Evolutionary conservation across 2,329 filamentous ascomycete species (phyloP), one percentile per base, ranked within the genome.

Genomic region (Exophiala xenobiotica): DNA sequence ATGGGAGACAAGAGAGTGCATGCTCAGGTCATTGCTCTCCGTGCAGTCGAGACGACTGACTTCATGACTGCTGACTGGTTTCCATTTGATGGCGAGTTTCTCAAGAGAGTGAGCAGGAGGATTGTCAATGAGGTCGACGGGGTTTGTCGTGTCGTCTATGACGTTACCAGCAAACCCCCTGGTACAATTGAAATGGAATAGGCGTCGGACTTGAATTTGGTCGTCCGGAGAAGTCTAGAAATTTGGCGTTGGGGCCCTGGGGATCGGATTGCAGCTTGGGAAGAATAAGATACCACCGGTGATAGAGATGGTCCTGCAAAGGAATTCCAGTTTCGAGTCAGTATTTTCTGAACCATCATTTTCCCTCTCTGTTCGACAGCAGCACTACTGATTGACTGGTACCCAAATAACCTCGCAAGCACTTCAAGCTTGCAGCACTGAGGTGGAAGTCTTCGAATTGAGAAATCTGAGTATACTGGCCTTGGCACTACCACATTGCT

Each of bases 51-150:
- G 63, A 86, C 68, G 11, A 76, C 73, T 3, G 83, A 88, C 60
- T 88, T 88, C 68, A 91, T 91, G 88, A 88, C 79, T 2, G 86
- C 86, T 19, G 80, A 88, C 65, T 79, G 80, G 54, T 90, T 80
- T 68, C 75, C 81, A 46, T 88, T 89, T 63, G 73, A 79, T 47
- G 78, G 78, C 59, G 74, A 77, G 16, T 83, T 90, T 64, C 74
- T 92, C 56, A 80, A 82, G 69, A 73, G 74, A 53, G 82, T 90
- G 24, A 78, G 78, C 39, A 79, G 76, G 11, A 75, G 85, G 53
- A 91, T 91, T 63, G 80, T 87, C 53, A 92, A 90, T 63, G 83
- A 89, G 70, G 85, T 90, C 1, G 75, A 86, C 37, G 87, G 87
- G 8, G 81, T 91, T 14, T 81, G 81, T 60, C 75, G 86, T 29